A percentile compares a stretch with the other conserved stretches of the same genome.
phyloP scores from a whole-genome alignment of 2,329 filamentous ascomycete genomes.

The Amauroascus niger region DNA sequence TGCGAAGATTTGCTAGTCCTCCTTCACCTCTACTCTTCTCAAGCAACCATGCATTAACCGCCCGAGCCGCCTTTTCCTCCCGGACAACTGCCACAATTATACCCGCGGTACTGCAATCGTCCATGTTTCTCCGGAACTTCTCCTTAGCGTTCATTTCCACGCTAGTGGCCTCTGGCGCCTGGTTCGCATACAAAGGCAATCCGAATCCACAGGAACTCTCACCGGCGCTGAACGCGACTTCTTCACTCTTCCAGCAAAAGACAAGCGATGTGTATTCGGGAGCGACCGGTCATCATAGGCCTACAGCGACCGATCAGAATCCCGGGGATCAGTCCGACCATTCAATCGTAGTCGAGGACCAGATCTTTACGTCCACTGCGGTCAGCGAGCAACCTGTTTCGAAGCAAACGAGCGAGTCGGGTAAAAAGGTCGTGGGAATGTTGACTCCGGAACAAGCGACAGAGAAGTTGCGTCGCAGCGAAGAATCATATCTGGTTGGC shows the following conservation, averaged over 20 bases:
- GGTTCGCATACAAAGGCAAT: constrained; percentile 40
- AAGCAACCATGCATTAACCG: constrained; percentile 28
- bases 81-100: constrained; percentile 28
- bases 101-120: constrained; percentile 33
- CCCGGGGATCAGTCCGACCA: constrained; percentile 48
- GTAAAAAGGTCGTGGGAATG: constrained; percentile 87
- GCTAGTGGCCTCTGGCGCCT: constrained; percentile 41
- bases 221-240: constrained; percentile 14
- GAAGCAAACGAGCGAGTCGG: constrained; percentile 77
- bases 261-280: constrained; percentile 13
- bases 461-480: constrained; percentile 74
- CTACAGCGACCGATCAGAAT: constrained; percentile 27
- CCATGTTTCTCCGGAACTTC: constrained; percentile 43
- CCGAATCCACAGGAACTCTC: constrained; percentile 15
- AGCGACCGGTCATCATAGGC: constrained; percentile 12
- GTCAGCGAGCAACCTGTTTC: constrained; percentile 77
- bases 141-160: constrained; percentile 41
- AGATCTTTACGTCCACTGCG: constrained; percentile 79
- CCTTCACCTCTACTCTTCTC: constrained; percentile 28
- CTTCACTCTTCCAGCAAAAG: constrained; percentile 3
- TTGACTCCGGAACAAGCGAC: constrained; percentile 89
- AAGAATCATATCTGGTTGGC: constrained; percentile 85
- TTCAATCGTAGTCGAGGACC: constrained; percentile 79
- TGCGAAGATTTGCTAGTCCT: constrained; percentile 36
- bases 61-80: constrained; percentile 28